Evolutionary conservation across 345 rosid genomes (phyloP).

Genomic region (Gossypioides kirkii): DNA sequence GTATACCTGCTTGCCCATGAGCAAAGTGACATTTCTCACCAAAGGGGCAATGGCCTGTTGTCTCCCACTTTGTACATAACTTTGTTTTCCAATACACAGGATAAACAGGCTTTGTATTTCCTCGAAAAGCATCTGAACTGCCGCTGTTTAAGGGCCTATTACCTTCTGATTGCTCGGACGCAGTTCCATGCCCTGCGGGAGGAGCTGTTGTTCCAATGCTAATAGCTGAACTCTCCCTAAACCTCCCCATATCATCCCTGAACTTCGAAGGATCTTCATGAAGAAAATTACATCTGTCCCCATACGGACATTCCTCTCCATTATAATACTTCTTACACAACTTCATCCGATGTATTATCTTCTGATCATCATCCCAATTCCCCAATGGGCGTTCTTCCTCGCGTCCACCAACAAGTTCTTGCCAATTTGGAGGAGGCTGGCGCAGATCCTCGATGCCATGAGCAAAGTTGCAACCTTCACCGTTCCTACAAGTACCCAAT

Average conservation of each 20-base stretch:
- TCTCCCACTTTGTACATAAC: slow-evolving; percentile 73
- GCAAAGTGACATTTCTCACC: slow-evolving; percentile 94
- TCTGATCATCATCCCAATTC: slow-evolving; percentile 87
- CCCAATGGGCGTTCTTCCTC: slow-evolving; percentile 48
- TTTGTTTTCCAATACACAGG: slow-evolving; percentile 90
- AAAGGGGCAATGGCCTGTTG: slow-evolving; percentile 72
- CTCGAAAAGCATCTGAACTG: slow-evolving; percentile 9
- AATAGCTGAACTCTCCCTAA: slow-evolving; percentile 74
- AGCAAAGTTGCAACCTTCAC: slow-evolving; percentile 90
- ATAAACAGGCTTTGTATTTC: slow-evolving; percentile 49
- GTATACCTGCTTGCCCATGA: slow-evolving; percentile 79
- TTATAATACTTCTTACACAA: slow-evolving; percentile 90
- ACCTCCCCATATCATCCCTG: slow-evolving; percentile 63
- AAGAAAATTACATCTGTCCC: slow-evolving; percentile 88
- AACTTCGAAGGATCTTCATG: slow-evolving; percentile 80
- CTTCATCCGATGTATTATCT: slow-evolving; percentile 88
- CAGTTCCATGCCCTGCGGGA: slow-evolving; percentile 31
- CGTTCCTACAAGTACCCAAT: slow-evolving; percentile 68
- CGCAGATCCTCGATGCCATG: slow-evolving; percentile 86
- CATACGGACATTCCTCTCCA: slow-evolving; percentile 95
- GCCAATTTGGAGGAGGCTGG: slow-evolving; percentile 95
- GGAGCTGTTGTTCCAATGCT: slow-evolving; percentile 53
- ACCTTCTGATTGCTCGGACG: slow-evolving; percentile 40
- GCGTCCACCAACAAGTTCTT: slow-evolving; percentile 63
- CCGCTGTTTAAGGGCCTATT: slow-evolving; percentile 34